Evolutionary conservation across 257 asterid genomes (phyloP).

Genomic region (Buddleja alternifolia): DNA sequence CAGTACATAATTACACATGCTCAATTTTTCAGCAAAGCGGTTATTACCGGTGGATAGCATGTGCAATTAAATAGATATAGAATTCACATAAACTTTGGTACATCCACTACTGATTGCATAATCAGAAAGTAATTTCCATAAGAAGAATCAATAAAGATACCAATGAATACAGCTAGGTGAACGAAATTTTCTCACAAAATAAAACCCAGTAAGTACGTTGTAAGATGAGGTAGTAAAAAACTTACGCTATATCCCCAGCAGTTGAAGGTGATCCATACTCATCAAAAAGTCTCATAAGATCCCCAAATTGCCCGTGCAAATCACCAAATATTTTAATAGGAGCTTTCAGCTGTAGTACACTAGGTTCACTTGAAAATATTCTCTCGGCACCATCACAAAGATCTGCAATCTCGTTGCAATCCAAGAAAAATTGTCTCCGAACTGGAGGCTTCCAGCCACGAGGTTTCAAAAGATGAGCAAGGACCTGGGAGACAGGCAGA

Average conservation of each 20-base stretch:
- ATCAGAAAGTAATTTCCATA: background rate
- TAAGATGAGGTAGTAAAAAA: conserved; percentile 16
- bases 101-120: background rate
- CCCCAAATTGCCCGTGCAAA: conserved; percentile 98
- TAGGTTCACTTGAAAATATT: conserved; percentile 90
- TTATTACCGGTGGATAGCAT: background rate
- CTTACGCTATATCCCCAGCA: conserved; percentile 95
- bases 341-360: conserved; percentile 91
- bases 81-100: background rate
- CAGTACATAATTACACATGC: too few relatives aligned
- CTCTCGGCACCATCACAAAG: conserved; percentile 97
- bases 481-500: conserved; percentile 56
- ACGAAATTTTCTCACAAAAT: background rate
- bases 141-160: conserved; percentile 3
- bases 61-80: background rate
- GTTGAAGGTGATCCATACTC: conserved; percentile 97
- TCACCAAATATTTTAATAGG: conserved; percentile 98
- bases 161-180: background rate
- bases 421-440: conserved; percentile 91
- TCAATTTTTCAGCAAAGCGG: background rate
- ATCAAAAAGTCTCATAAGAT: conserved; percentile 97
- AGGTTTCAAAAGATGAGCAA: conserved; percentile 89
- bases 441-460: conserved; percentile 99
- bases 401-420: conserved; percentile 95
- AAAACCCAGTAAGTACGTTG: background rate